Conservation (phyloP, 2,329 filamentous ascomycete species). For the Parastagonospora nodorum region DNA sequence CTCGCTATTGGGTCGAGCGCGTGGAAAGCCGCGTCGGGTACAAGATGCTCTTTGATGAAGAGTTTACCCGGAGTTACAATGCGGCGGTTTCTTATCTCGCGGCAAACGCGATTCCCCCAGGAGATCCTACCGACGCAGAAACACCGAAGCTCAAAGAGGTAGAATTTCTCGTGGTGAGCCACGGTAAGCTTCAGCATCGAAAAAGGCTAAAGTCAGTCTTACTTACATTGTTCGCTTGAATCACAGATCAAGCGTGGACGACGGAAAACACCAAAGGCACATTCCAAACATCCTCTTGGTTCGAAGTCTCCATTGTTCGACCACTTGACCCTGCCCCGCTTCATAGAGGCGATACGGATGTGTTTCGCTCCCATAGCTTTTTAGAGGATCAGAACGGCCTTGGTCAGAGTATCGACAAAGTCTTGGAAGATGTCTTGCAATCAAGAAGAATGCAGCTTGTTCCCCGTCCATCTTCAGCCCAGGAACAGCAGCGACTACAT, state of each 20-base stretch:
- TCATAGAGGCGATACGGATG: background rate
- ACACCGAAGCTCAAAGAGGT: conserved; percentile 16
- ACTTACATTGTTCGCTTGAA: background rate
- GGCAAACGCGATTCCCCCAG: background rate
- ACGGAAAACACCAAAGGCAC: conserved; percentile 14
- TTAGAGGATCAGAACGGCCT: no score
- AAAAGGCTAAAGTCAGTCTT: background rate
- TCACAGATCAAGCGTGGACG: conserved; percentile 28
- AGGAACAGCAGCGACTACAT: conserved; percentile 14
- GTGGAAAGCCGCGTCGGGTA: background rate
- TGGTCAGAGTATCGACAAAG: background rate
- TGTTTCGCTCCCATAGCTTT: no score
- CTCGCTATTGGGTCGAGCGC: conserved; percentile 17
- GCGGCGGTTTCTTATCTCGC: conserved; percentile 9
- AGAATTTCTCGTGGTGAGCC: conserved; percentile 22
- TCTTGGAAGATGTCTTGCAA: background rate
- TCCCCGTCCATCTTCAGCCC: conserved; percentile 5
- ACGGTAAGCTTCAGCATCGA: conserved; percentile 1
- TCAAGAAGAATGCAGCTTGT: conserved; percentile 2
- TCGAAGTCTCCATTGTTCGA: conserved; percentile 20
- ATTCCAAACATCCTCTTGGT: conserved; percentile 27
- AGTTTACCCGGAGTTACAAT: conserved; percentile 9
- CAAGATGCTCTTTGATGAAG: conserved; percentile 4
- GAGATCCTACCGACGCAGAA: background rate
- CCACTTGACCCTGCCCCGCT: background rate